Percentiles rank a stretch among this genome's conserved stretches.
Conservation (phyloP, 805 yeast genomes). For the Myxozyma mucilagina region DNA sequence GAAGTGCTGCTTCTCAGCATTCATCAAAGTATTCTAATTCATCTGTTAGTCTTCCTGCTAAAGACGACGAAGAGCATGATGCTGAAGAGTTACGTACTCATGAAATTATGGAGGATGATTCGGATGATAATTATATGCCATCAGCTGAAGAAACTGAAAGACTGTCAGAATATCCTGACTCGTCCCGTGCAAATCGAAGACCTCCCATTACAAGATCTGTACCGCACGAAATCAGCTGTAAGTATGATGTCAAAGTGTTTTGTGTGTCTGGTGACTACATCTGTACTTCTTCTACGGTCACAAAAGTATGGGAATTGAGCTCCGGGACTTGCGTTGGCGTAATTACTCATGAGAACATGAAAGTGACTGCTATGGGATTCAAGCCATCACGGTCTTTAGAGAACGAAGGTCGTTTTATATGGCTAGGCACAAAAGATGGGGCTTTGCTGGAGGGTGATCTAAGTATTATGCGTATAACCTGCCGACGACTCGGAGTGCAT, state of each 20-base stretch:
- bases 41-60: neutral
- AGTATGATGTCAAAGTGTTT: conserved; percentile 33
- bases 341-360: conserved; percentile 32
- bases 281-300: conserved; percentile 31
- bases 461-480: conserved; percentile 25
- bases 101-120: conserved; percentile 25
- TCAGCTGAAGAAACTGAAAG: conserved; percentile 21
- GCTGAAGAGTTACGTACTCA: neutral
- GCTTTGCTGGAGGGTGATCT: conserved; percentile 37
- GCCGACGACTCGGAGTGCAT: conserved; percentile 34
- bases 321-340: conserved; percentile 35
- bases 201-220: conserved; percentile 37
- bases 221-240: conserved; percentile 32
- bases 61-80: conserved; percentile 12
- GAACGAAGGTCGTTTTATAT: conserved; percentile 32
- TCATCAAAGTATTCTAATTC: conserved; percentile 1
- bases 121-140: conserved; percentile 16
- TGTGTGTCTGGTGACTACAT: conserved; percentile 33
- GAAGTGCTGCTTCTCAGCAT: neutral
- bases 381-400: conserved; percentile 23
- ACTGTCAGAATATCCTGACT: conserved; percentile 34
- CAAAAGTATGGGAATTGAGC: conserved; percentile 33
- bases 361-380: conserved; percentile 36
- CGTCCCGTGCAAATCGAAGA: conserved; percentile 39
- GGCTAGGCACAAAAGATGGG: conserved; percentile 44